Evolutionary conservation across 106 monocot genomes (phyloP), one percentile per base, ranked within the genome.

Genomic region (Platanthera zijinensis): DNA sequence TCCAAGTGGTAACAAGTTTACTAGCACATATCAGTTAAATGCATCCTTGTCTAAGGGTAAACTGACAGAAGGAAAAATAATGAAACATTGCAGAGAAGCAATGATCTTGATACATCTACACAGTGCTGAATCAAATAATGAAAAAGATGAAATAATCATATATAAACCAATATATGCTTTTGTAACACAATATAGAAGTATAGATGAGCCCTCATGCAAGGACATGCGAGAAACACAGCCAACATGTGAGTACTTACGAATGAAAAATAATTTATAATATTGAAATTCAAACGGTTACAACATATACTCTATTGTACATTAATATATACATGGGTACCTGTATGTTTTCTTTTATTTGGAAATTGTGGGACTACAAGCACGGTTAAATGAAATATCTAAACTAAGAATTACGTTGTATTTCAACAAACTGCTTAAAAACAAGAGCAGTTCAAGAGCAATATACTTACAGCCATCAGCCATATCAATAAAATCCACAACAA

Each of bases 401-500:
- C 12, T 67, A 67, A 67, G 67, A 67, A 67, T 59, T 61, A 61
- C n/a, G 18, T 19, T 61, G 18, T 19, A 9, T 21, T 61, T 61
- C 59, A 61, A 7, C 18, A 61, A 59, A 61, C 21, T 19, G 6
- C 59, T 7, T 21, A 59, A 6, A 61, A 61, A 21, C 19, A 61
- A 61, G 6, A 6, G 10, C 57, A 21, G 11, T 61, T 22, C 59
- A 61, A 19, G 59, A 39, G 48, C 48, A 45, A 71, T 75, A 22
- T 80, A 89, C 93, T 87, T 89, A 96, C 96, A 89, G 63, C 93
- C 93, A 79, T 91, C 91, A 74, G n/a, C 72, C 96, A 96, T 96
- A 67, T 93, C 87, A 74, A 96, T 96, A 69, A 96, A 96, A 80
- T 96, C 93, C 51, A 93, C 96, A 72, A 96, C 90, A 67, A 96